Base-by-base conservation (phyloP, 495 filamentous ascomycete genomes). In the Trichoderma parareesei region DNA sequence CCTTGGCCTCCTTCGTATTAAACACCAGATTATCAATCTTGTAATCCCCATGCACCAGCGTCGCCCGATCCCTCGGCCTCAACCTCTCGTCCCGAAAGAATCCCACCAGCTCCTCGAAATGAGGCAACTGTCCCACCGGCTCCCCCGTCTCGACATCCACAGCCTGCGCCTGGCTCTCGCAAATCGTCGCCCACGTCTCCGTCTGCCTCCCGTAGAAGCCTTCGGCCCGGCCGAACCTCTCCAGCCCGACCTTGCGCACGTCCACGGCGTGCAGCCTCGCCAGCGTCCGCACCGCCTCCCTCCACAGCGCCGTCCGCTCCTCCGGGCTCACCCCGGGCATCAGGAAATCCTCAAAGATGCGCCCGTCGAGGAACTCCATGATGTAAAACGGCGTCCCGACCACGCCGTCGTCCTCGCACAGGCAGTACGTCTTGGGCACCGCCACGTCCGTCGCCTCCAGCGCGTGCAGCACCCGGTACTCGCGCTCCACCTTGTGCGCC, bases 11-110 rank as follows among this genome's bases (percentile, higher is more conserved):
- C 0, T 87, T 92, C 76, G 89, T 87, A 75, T 96, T 91, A 73
- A 93, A 98, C 55, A 98, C 89, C 65, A 98, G 77, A 70, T 98
- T 98, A 74, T 98, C 94, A 71, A 98, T 93, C 77, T 98, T 98
- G 79, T 93, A 98, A 70, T 98, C 94, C 37, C 94, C 94, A 70
- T 98, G 94, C 37, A 98, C 86, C 27, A 97, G 79, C 2, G 87
- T 88, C 33, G 84, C 86, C 49, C 90, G 80, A 70, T 97, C 93
- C 40, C 79, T 81, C 2, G 94, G 93, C 72, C 95, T 91, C 40
- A 77, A 81, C 66, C 77, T 74, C 65, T 85, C 77, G 75, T 88
- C 79, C 44, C 70, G 73, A 70, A 98, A 97, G 77, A 93, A 97
- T 3, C 71, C 72, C 65, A 93, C 82, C 78, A 95, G 89, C 40